Conservation (phyloP, 306 rosid species). For the Astragalus glycyphyllos region DNA sequence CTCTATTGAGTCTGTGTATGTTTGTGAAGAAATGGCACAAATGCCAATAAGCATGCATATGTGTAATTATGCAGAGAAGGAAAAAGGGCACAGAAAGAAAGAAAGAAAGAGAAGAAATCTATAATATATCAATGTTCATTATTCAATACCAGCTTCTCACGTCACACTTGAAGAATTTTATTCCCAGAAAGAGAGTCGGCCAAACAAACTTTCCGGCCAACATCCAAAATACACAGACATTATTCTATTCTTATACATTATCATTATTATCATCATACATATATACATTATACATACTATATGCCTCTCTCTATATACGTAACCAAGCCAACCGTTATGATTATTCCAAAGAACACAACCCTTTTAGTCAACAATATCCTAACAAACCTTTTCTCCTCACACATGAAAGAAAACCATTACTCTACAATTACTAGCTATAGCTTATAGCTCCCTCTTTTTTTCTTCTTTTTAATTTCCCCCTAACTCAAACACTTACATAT, state of each 20-base stretch:
- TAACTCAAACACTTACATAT: constrained; percentile 17
- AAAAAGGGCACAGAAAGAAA: constrained; percentile 39
- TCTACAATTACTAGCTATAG: constrained; percentile 12
- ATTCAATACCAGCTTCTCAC: constrained; percentile 50
- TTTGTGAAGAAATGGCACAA: constrained; percentile 26
- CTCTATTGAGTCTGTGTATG: constrained; percentile 14
- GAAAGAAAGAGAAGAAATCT: constrained; percentile 1
- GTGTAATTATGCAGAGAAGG: constrained; percentile 44
- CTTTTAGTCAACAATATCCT: constrained; percentile 80
- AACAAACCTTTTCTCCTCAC: constrained; percentile 55
- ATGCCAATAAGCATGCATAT: constrained; percentile 45
- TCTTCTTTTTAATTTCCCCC: not conserved
- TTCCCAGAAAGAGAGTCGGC: constrained; percentile 64
- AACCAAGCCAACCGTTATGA: constrained; percentile 69
- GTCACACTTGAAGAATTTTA: constrained; percentile 58
- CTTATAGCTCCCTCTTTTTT: not conserved
- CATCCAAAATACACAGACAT: constrained; percentile 46
- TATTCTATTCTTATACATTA: constrained; percentile 37
- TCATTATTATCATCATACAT: not conserved
- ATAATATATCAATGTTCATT: constrained; percentile 20
- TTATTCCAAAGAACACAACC: constrained; percentile 53
- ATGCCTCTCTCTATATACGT: constrained; percentile 51
- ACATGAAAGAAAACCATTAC: constrained; percentile 45
- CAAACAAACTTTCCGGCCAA: constrained; percentile 85
- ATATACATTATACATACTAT: not conserved